These are phyloP conservation scores for Eutypella sp. DNA, from an alignment of 2,329 filamentous ascomycete genomes.

Conservation along the genomic window DNA sequence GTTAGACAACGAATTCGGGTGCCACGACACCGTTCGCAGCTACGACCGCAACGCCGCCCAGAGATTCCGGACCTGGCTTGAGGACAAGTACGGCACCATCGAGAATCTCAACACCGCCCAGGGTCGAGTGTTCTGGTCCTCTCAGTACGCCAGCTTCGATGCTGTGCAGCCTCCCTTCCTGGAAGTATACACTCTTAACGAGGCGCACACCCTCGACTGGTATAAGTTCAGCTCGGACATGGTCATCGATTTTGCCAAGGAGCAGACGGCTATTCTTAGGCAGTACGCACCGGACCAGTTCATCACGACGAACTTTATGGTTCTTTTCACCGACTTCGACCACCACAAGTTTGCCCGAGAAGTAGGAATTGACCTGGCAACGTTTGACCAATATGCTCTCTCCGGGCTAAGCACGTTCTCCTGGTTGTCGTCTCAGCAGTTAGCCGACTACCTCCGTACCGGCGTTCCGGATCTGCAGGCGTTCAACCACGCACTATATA, in stretches of 20 bases:
- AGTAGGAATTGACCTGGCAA: slow-evolving; percentile 16
- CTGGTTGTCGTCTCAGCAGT: slow-evolving; percentile 12
- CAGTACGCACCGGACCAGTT: slow-evolving; percentile 13
- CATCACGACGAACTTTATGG: slow-evolving; percentile 17
- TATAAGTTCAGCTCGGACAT: slow-evolving; percentile 19
- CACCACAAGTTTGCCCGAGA: slow-evolving; percentile 15
- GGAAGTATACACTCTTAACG: slow-evolving; percentile 17
- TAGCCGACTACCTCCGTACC: slow-evolving; percentile 12
- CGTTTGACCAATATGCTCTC: slow-evolving; percentile 16
- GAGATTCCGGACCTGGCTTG: slow-evolving; percentile 16
- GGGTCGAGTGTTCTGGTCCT: slow-evolving; percentile 19
- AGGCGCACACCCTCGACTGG: slow-evolving; percentile 17
- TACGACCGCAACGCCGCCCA: slow-evolving; percentile 15
- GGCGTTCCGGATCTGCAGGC: slow-evolving; percentile 17
- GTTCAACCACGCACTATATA: slow-evolving; percentile 15
- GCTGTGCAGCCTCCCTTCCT: slow-evolving; percentile 14
- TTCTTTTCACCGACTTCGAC: slow-evolving; percentile 16
- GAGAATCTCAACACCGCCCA: slow-evolving; percentile 16
- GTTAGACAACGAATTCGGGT: slow-evolving; percentile 21
- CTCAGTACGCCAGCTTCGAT: slow-evolving; percentile 16
- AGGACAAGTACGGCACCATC: slow-evolving; percentile 16
- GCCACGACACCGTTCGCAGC: slow-evolving; percentile 13
- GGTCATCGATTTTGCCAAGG: slow-evolving; percentile 18
- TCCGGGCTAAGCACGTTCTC: slow-evolving; percentile 7
- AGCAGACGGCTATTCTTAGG: slow-evolving; percentile 15